Conservation (phyloP, 2,329 filamentous ascomycete genomes). For the Simplicillium aogashimaense region DNA sequence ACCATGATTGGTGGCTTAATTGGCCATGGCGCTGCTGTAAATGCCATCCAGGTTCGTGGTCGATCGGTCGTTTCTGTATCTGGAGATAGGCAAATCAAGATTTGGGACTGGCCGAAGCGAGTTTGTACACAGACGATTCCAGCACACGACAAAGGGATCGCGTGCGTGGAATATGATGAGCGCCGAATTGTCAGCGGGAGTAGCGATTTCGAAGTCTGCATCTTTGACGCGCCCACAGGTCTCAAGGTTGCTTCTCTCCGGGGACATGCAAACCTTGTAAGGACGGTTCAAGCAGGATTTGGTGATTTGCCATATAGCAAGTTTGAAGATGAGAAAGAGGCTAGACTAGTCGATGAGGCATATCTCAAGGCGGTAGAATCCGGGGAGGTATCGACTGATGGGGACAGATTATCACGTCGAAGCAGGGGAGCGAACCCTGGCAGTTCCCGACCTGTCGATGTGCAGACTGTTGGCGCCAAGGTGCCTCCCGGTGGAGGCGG, state of each 20-base stretch:
- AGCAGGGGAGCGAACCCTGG: constrained; percentile 53
- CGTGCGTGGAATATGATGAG: constrained; percentile 94
- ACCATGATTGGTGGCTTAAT: constrained; percentile 69
- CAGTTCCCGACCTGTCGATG: constrained; percentile 63
- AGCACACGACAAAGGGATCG: constrained; percentile 90
- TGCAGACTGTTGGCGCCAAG: constrained; percentile 73
- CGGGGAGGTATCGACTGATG: constrained; percentile 32
- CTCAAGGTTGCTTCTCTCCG: constrained; percentile 82
- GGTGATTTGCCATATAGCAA: constrained; percentile 76
- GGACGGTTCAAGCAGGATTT: constrained; percentile 91
- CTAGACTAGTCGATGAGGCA: constrained; percentile 59
- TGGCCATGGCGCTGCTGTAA: constrained; percentile 86
- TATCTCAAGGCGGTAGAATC: constrained; percentile 55
- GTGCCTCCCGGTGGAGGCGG: constrained; percentile 87
- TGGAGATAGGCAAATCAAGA: constrained; percentile 84
- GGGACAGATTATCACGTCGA: constrained; percentile 20
- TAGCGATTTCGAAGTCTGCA: constrained; percentile 90
- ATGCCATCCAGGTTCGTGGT: constrained; percentile 83
- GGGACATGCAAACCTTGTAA: constrained; percentile 75
- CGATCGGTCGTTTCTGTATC: constrained; percentile 89
- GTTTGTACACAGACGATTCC: constrained; percentile 67
- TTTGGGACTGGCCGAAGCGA: constrained; percentile 84
- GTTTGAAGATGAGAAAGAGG: constrained; percentile 63
- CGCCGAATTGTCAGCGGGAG: constrained; percentile 90
- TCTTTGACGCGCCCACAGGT: constrained; percentile 79